phyloP scores from a whole-genome alignment of 108 stramenopile genomes.

The Tribonema minus region DNA sequence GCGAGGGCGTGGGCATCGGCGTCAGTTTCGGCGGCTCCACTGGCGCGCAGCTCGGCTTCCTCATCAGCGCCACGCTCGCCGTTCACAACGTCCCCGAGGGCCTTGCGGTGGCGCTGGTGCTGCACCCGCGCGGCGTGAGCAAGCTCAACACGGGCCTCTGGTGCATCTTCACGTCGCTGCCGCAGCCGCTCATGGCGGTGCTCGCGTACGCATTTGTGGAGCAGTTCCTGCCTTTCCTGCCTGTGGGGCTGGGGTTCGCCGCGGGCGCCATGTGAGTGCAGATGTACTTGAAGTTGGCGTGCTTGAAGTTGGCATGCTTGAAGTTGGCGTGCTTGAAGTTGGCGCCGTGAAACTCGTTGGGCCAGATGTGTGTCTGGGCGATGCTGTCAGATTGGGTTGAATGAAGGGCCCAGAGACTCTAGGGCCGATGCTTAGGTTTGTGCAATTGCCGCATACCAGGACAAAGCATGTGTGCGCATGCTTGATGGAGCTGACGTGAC shows the following conservation, averaged over 20 bases:
- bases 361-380: no score
- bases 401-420: no score
- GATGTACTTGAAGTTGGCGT: no score
- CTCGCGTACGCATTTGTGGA: constrained; percentile 93
- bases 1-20: constrained; percentile 95
- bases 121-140: constrained; percentile 78
- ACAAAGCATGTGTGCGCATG: no score
- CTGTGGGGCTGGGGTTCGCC: constrained; percentile 94
- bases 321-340: no score
- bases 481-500: no score
- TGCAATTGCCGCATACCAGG: no score
- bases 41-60: constrained; percentile 80
- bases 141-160: constrained; percentile 80
- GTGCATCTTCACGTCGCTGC: constrained; percentile 87
- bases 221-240: constrained; percentile 83
- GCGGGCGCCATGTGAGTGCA: constrained; percentile 99
- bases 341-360: no score
- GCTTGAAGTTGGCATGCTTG: no score
- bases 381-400: no score
- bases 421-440: no score
- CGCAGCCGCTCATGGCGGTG: constrained; percentile 96
- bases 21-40: constrained; percentile 80
- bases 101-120: constrained; percentile 88
- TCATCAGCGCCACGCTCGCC: constrained; percentile 90
- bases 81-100: constrained; percentile 99